A percentile compares a stretch with the other conserved stretches of the same genome.
Conservation (phyloP, 768 basidiomycete species). For the Asterophora parasitica region DNA sequence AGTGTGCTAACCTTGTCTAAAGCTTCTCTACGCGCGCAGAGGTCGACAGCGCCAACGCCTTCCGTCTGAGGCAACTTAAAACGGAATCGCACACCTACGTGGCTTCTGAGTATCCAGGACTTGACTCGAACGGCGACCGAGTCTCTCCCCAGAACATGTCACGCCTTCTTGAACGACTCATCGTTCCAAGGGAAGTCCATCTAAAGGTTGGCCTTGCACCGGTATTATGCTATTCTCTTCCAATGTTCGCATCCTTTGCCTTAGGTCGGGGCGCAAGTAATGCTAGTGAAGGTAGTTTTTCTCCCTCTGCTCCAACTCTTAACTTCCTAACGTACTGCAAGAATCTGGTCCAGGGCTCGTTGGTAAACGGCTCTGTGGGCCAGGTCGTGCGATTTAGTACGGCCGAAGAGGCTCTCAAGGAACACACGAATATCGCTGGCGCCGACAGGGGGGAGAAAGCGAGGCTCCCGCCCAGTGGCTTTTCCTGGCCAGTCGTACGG, state of each 20-base stretch:
- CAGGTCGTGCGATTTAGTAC: constrained; percentile 44
- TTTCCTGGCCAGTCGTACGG: constrained; percentile 53
- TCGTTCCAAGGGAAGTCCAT: constrained; percentile 43
- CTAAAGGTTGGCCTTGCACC: constrained; percentile 39
- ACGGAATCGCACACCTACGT: constrained; percentile 34
- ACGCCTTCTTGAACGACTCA: constrained; percentile 51
- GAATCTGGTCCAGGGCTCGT: constrained; percentile 63
- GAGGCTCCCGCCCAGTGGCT: constrained; percentile 13
- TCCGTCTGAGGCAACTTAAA: constrained; percentile 41
- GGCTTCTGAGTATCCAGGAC: constrained; percentile 42
- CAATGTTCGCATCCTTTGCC: constrained; percentile 1
- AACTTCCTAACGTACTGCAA: constrained; percentile 20
- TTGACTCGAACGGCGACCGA: constrained; percentile 36
- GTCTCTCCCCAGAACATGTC: constrained; percentile 35
- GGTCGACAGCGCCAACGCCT: constrained; percentile 65
- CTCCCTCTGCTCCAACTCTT: neutral
- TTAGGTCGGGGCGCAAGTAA: constrained; percentile 80
- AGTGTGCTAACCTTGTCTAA: neutral
- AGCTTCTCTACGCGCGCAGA: constrained; percentile 70
- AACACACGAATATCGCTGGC: constrained; percentile 33
- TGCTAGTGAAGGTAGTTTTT: constrained; percentile 62
- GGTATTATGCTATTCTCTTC: constrained; percentile 1
- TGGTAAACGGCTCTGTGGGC: constrained; percentile 73
- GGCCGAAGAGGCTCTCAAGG: constrained; percentile 35
- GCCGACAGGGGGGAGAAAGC: constrained; percentile 25